Base-by-base conservation (phyloP, 2,329 filamentous ascomycete species). In the Fusarium kyushuense region DNA sequence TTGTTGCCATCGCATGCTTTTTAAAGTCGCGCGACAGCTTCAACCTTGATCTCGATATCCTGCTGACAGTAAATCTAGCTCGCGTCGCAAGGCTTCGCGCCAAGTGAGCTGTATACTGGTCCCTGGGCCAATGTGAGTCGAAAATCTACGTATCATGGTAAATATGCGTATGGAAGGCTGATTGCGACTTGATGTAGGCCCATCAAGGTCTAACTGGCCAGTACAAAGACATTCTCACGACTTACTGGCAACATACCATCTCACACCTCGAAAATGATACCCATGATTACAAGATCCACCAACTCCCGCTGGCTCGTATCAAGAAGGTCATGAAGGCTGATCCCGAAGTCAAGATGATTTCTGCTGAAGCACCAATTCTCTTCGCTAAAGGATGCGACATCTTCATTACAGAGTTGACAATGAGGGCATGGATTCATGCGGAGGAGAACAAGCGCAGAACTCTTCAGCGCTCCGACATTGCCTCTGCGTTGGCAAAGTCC, bases 301-400 rank as follows among this genome's bases (percentile, higher is more conserved):
- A 98, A 79, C 86, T 99, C 38, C 96, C 96, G 3, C 86, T 99
- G 40, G 96, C 96, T n/a, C 91, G 96, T 55, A 99, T 99, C 83
- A 99, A 99, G 85, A 99, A 99, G 80, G 96, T 99, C 71, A 99
- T 99, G 96, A 99, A 99, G 82, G 96, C 96, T 1, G 96, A 99
- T 73, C 96, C 96, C 0, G 96, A 99, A 75, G 96, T 99, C 47
- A 99, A 99, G 84, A 99, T 99, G 96, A 99, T 99, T 67, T 98
- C 94, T 6, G 96, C 96, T 11, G 96, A 99, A 81, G 96, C 96
- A 3, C 96, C 96, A 2, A 99, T 99, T 72, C 85, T 99, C 16
- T 99, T 99, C 76, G 96, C 96, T 52, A 99, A 99, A 81, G 96
- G 95, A 36, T 98, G 96, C 80, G 96, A 99, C 77, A 97, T 98